These are phyloP conservation scores for Debaryomyces prosopidis DNA, from an alignment of 805 yeast species.

Conservation along the genomic window DNA sequence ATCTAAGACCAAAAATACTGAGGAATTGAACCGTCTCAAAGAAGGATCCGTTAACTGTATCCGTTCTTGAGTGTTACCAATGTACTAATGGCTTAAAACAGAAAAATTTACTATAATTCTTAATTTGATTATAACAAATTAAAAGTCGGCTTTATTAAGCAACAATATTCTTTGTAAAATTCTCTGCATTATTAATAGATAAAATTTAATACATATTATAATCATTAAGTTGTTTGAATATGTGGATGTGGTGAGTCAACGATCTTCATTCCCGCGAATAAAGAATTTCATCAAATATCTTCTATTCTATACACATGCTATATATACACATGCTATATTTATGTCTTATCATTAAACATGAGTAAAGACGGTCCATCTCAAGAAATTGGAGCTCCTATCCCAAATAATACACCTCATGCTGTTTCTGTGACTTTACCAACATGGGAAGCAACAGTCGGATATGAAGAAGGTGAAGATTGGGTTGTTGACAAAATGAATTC, in stretches of 20 bases:
- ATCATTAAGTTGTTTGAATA: background rate
- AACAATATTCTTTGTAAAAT: background rate
- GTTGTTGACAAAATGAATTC: constrained; percentile 74
- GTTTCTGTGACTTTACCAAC: constrained; percentile 94
- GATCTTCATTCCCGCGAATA: too few species aligned
- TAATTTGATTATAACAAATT: background rate
- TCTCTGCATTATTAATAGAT: background rate
- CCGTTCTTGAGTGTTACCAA: constrained; percentile 43
- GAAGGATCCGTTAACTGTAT: constrained; percentile 80
- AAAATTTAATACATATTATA: background rate
- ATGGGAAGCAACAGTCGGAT: constrained; percentile 91
- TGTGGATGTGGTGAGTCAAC: too few species aligned
- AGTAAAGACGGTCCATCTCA: constrained; percentile 29
- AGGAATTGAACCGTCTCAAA: constrained; percentile 47
- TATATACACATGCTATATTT: too few species aligned
- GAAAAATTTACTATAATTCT: background rate
- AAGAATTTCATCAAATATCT: too few species aligned
- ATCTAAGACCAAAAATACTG: constrained; percentile 12
- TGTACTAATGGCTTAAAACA: background rate
- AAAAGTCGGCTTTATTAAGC: background rate
- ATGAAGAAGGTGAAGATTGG: constrained; percentile 87
- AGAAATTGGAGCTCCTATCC: constrained; percentile 79
- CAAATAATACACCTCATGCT: constrained; percentile 87
- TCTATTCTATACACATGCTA: too few species aligned
- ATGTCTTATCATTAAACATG: background rate